Base-by-base conservation (phyloP, 2,329 filamentous ascomycete species). In the Ilyonectria sp. region DNA sequence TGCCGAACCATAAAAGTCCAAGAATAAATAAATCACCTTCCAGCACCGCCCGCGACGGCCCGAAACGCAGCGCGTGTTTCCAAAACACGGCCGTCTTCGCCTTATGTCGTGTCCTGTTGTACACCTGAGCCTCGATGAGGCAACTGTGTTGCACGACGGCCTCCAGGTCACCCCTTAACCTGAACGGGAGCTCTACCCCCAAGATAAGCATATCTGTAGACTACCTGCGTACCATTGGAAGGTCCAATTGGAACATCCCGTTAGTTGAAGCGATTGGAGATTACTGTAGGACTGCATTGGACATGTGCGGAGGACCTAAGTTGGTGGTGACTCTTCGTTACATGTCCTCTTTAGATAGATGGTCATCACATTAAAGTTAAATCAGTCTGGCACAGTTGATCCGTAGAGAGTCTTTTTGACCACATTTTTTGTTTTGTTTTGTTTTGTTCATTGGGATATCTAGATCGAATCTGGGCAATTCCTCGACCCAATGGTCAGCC, bases 381-480 rank as follows among this genome's bases (percentile, higher is more conserved):
- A 17, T 17, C 17, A 6, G 26, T 17, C 17, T 10, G 15, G 15
- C 15, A 26, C 11, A 31, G 13, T 29, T 26, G 29, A 40, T 37
- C 15, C 19, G 4, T 55, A 60, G n/a, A 21, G 29, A 60, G 50
- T 60, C 56, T 53, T 47, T 23, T 64, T 69, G 61, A 52, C 31
- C 26, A 58, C 17, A 58, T 46, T 21, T 21, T 21, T n/a, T n/a
- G 23, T 53, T 35, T 31, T 53, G 31, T 57, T 71, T 69, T 64
- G 58, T 63, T 50, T 57, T 50, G 40, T 67, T 68, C 63, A 55
- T 63, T 33, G 50, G 61, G 44, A 59, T 26, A 56, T 56, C 50
- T 67, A 67, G 60, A 69, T 55, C 40, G 29, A 56, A 47, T 59
- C 59, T 65, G 56, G 8, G 66, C 60, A 65, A 53, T 69, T 65